Evolutionary conservation across 306 rosid species (phyloP), one percentile per base, ranked within the genome.

Genomic region (Datisca glomerata): DNA sequence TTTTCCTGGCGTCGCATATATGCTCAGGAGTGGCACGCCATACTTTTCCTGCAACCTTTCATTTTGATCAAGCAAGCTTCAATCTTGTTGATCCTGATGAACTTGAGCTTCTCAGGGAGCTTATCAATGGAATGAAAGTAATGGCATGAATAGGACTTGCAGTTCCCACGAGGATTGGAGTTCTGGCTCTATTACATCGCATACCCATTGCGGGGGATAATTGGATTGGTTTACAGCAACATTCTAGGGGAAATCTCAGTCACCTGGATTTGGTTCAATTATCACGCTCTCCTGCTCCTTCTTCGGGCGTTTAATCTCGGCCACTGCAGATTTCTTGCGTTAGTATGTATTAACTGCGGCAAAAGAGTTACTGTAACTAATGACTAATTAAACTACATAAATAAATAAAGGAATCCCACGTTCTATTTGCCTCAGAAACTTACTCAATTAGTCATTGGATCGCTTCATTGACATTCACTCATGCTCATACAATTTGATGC

Each of bases 261-360:
- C 96, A 35, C 70, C 81, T 7, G 96, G 86, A 47, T 57, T 51
- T 24, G 58, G 28, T 44, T 75, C 92, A 37, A 78, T 81, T 10
- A 92, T 81, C 38, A 78, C 84, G 7, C 63, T 86, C 17, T 81
- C 86, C 0, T 75, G 74, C 66, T 78, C 92, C 48, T 86, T 86
- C 83, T 81, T 86, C 17, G 94, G 96, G 27, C 81, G 96, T 31
- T 59, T 81, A 51, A 84, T 86, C 31, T 65, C 94, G 1, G 96
- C 92, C 11, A 51, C 75, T 45, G 92, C 92, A 4, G 96, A 81
- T 54, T 81, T 75, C 67, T 53, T 86, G 18, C 70, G 51, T 4
- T 39, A 70, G 92, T 86, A 78, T 25, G 86, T 75, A 24, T 20
- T 46, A 9, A 9, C 19, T 19, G 8, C 55, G 11, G 8, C 10